Conservation (phyloP, 495 filamentous ascomycete species). For the Cairneyella variabilis region DNA sequence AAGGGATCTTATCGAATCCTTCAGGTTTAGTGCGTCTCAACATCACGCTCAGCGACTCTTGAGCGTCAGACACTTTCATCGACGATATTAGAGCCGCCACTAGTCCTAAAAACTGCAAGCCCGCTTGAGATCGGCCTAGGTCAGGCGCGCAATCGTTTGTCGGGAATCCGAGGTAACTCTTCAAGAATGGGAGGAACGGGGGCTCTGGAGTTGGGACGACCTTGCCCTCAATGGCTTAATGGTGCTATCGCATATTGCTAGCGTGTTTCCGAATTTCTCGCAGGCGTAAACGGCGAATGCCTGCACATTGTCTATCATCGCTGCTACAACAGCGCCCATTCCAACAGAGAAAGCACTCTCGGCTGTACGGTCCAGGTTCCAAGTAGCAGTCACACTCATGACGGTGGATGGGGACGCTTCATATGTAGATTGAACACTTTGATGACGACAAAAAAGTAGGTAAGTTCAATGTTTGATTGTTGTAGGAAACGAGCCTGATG, state of each 20-base stretch:
- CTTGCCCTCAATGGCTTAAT: not conserved
- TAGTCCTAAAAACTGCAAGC: constrained; percentile 22
- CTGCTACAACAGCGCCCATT: not conserved
- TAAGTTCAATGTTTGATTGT: no score
- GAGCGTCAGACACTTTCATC: constrained; percentile 1
- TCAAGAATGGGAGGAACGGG: constrained; percentile 7
- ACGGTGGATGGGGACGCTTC: no score
- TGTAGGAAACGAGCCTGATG: no score
- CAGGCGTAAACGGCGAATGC: not conserved
- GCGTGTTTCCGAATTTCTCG: not conserved
- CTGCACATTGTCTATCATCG: not conserved
- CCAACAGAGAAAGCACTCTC: not conserved
- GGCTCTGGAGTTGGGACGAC: not conserved
- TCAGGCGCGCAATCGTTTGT: constrained; percentile 20
- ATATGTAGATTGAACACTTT: no score
- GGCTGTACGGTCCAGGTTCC: not conserved
- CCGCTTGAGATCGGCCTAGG: constrained; percentile 18
- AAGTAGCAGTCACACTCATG: not conserved
- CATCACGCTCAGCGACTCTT: not conserved
- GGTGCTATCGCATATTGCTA: not conserved
- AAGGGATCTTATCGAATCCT: not conserved
- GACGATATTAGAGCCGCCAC: constrained; percentile 10
- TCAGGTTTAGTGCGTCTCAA: not conserved
- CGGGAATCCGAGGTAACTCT: constrained; percentile 13
- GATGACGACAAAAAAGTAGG: no score